Conservation (phyloP, 331 rosid genomes). For the Stylosanthes scabra region DNA sequence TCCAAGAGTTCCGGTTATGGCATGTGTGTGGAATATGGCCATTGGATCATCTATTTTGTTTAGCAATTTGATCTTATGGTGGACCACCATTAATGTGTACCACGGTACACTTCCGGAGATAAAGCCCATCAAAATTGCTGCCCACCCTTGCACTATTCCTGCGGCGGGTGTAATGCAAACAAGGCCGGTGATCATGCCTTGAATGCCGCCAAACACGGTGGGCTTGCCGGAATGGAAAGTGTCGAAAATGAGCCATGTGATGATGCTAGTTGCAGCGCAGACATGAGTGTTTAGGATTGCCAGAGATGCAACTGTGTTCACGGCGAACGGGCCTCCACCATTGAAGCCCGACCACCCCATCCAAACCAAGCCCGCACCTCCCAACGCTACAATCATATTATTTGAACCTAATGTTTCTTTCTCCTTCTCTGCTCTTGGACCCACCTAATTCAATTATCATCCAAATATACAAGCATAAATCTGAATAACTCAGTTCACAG, state of each 20-base stretch:
- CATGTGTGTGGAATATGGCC: constrained; percentile 63
- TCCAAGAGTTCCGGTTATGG: constrained; percentile 53
- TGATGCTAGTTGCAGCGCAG: constrained; percentile 48
- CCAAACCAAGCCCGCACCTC: constrained; percentile 67
- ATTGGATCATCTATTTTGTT: constrained; percentile 50
- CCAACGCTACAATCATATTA: constrained; percentile 55
- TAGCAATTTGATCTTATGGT: constrained; percentile 40
- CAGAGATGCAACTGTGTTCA: constrained; percentile 49
- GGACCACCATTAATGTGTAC: constrained; percentile 66
- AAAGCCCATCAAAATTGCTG: constrained; percentile 59
- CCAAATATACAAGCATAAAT: too few species aligned
- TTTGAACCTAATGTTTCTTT: constrained; percentile 40
- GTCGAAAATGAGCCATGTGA: constrained; percentile 53
- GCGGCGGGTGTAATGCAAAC: constrained; percentile 66
- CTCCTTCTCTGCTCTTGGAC: constrained; percentile 46
- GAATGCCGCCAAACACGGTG: constrained; percentile 55
- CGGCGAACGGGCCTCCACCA: constrained; percentile 59
- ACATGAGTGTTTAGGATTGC: constrained; percentile 69
- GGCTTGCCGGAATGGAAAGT: constrained; percentile 50
- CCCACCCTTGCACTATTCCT: constrained; percentile 67
- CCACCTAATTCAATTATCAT: constrained; percentile 37
- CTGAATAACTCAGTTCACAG: too few species aligned
- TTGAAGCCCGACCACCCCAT: constrained; percentile 74
- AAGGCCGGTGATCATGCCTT: constrained; percentile 62
- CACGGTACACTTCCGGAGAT: constrained; percentile 56